Evolutionary conservation across 106 monocot species (phyloP).

Genomic region (Phalaenopsis aphrodite): DNA sequence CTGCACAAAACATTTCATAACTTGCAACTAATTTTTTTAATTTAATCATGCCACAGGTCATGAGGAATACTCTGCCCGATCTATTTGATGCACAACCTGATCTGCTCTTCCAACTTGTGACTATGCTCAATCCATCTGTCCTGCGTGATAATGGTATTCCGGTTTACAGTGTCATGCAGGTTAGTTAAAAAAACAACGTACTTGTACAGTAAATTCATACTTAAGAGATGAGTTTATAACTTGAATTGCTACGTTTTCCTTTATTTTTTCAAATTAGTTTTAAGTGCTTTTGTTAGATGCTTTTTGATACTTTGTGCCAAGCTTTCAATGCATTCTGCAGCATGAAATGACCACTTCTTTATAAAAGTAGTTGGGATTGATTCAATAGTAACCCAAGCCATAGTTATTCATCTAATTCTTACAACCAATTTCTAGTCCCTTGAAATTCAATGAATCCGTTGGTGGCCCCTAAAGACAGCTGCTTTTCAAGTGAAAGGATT

Average conservation of each 20-base stretch:
- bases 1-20: not conserved
- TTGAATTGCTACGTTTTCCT: not conserved
- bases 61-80: conserved; percentile 72
- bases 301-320: not conserved
- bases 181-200: conserved; percentile 11
- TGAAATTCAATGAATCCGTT: not conserved
- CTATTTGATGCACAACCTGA: conserved; percentile 84
- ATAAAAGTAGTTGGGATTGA: not conserved
- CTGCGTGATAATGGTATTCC: conserved; percentile 67
- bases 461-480: not conserved
- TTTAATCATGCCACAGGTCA: conserved; percentile 37
- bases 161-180: conserved; percentile 76
- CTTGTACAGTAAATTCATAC: not conserved
- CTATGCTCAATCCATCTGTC: conserved; percentile 78
- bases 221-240: not conserved
- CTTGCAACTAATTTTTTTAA: not conserved
- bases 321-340: not conserved
- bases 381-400: not conserved
- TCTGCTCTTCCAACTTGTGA: conserved; percentile 82
- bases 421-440: not conserved
- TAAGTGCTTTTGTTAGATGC: not conserved
- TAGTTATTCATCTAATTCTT: not conserved
- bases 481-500: not conserved
- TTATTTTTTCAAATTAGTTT: not conserved
- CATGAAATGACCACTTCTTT: not conserved